Evolutionary conservation across 306 rosid species (phyloP).

Genomic region (Quercus bicolor): DNA sequence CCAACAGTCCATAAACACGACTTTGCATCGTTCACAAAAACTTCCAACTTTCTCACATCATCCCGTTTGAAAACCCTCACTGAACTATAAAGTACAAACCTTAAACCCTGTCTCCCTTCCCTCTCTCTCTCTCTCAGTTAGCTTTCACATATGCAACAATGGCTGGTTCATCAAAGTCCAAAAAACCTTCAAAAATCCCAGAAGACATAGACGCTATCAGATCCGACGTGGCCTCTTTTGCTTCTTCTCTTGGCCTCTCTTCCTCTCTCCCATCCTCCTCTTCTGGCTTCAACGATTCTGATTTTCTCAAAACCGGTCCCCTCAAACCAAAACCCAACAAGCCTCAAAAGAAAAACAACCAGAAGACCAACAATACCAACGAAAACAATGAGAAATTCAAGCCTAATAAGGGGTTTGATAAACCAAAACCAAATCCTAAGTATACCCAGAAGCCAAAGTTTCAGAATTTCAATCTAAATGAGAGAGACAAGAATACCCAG

Average conservation of each 20-base stretch:
- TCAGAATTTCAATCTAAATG: background rate
- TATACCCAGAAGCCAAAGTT: constrained; percentile 2
- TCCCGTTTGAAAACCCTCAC: background rate
- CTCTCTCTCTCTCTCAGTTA: background rate
- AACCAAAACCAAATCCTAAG: constrained; percentile 8
- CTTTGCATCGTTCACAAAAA: background rate
- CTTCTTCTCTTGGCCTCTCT: constrained; percentile 75
- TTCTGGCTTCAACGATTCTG: constrained; percentile 80
- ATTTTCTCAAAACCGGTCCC: constrained; percentile 60
- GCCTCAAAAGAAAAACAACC: constrained; percentile 28
- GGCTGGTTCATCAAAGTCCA: constrained; percentile 45
- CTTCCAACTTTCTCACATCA: background rate
- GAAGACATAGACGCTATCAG: constrained; percentile 53
- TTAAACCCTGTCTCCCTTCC: background rate
- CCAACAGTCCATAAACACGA: background rate
- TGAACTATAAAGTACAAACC: background rate
- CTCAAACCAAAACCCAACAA: constrained; percentile 27
- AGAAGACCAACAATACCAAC: background rate
- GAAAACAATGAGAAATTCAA: background rate
- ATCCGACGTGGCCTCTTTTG: constrained; percentile 75
- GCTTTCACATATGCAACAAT: constrained; percentile 34
- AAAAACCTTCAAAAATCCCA: constrained; percentile 29
- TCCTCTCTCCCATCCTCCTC: constrained; percentile 50
- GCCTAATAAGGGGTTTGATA: background rate
- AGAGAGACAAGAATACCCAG: constrained; percentile 7